phyloP scores from a whole-genome alignment of 139 green algal species.

The Pleodorina starrii region DNA sequence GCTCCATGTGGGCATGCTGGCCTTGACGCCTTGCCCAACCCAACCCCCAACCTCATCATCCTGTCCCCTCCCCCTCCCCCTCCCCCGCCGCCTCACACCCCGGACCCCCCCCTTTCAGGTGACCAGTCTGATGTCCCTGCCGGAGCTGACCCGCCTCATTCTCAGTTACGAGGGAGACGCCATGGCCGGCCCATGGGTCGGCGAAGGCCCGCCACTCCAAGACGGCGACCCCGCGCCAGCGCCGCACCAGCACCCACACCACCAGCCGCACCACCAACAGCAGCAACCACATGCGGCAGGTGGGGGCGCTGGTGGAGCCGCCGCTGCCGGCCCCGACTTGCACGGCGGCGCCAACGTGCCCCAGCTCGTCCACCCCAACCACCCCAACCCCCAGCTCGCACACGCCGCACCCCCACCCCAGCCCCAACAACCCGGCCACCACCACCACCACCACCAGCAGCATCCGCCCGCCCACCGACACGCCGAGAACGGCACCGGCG shows the following conservation, averaged over 20 bases:
- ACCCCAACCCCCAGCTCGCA: neutral
- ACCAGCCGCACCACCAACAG: neutral
- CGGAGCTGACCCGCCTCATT: slow-evolving; percentile 39
- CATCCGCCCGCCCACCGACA: neutral
- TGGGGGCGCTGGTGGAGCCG: neutral
- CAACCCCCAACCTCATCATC: too few species aligned
- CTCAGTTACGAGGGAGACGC: slow-evolving; percentile 43
- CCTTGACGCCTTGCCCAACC: too few species aligned
- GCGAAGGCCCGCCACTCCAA: slow-evolving; percentile 1
- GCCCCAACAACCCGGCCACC: neutral
- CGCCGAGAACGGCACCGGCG: neutral
- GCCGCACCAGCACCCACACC: neutral
- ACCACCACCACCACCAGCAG: neutral
- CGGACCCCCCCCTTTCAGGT: too few species aligned
- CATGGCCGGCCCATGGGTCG: slow-evolving; percentile 12
- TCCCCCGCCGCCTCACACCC: too few species aligned
- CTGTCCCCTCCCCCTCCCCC: too few species aligned
- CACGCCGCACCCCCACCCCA: too few species aligned
- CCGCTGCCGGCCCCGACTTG: too few species aligned
- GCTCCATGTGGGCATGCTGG: too few species aligned
- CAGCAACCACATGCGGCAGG: neutral
- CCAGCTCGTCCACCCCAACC: neutral
- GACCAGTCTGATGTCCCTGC: slow-evolving; percentile 30
- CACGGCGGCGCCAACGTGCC: neutral
- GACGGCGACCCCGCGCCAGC: neutral